These are phyloP conservation scores for Pyracantha coccinea DNA, from an alignment of 331 rosid genomes.

Conservation along the genomic window DNA sequence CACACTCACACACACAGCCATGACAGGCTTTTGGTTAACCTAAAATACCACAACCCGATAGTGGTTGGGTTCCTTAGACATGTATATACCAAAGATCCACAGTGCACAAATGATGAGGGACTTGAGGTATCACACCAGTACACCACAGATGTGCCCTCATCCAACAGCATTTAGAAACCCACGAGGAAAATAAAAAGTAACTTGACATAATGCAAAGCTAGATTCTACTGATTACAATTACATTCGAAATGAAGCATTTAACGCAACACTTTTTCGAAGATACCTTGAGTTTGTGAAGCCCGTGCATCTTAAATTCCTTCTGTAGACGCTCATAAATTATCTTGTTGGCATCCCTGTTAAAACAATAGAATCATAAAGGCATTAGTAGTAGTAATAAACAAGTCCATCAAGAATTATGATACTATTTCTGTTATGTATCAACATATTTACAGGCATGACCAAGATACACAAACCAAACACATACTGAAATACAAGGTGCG, in stretches of 20 bases:
- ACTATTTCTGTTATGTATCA: neutral
- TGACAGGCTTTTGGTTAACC: neutral
- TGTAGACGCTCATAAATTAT: slow-evolving; percentile 62
- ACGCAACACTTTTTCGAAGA: slow-evolving; percentile 11
- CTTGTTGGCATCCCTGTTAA: slow-evolving; percentile 85
- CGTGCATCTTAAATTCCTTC: slow-evolving; percentile 77
- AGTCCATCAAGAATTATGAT: neutral
- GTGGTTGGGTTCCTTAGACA: neutral
- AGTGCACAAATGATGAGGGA: neutral
- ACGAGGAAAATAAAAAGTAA: neutral
- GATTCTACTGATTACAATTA: neutral
- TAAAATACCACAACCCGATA: neutral
- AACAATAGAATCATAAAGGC: neutral
- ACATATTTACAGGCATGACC: neutral
- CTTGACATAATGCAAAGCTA: neutral
- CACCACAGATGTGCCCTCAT: neutral
- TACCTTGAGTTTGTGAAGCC: slow-evolving; percentile 85
- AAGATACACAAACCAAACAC: neutral
- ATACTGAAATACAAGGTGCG: neutral
- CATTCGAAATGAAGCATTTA: neutral
- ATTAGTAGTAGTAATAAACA: neutral
- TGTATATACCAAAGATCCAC: neutral
- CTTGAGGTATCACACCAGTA: neutral
- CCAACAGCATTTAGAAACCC: neutral
- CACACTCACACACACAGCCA: neutral